These are phyloP conservation scores for Mycena olivaceomarginata DNA, from an alignment of 768 basidiomycete genomes.

Conservation along the genomic window DNA sequence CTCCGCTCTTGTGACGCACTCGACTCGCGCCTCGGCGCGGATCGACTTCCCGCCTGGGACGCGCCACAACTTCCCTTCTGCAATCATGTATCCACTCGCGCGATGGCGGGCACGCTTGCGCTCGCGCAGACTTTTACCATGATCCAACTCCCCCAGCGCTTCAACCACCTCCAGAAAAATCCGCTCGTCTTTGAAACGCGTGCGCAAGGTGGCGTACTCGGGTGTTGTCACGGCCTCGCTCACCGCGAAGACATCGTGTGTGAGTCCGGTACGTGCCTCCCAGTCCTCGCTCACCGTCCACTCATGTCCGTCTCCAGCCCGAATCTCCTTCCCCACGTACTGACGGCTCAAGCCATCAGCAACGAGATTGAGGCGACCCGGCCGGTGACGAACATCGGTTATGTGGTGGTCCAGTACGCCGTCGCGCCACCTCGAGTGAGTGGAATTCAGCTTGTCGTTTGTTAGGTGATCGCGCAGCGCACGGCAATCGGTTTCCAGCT, in stretches of 20 bases:
- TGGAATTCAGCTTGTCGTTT: constrained; percentile 47
- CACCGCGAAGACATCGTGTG: constrained; percentile 26
- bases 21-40: constrained; percentile 29
- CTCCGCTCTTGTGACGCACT: constrained; percentile 53
- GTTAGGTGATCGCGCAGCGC: constrained; percentile 48
- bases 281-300: constrained; percentile 49
- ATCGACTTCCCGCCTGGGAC: constrained; percentile 27
- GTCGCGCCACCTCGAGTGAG: constrained; percentile 51
- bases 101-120: constrained; percentile 34
- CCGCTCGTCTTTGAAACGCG: constrained; percentile 38
- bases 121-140: constrained; percentile 15
- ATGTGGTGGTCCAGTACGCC: constrained; percentile 41
- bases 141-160: constrained; percentile 35
- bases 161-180: constrained; percentile 41
- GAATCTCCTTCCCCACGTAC: constrained; percentile 17
- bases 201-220: constrained; percentile 5
- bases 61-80: constrained; percentile 46
- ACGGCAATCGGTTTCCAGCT: constrained; percentile 32
- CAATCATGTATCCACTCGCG: constrained; percentile 43
- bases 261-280: constrained; percentile 11
- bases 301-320: constrained; percentile 42
- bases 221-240: neutral
- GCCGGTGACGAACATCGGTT: constrained; percentile 16
- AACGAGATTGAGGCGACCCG: neutral
- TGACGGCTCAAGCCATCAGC: constrained; percentile 2